Percentiles rank a stretch among this genome's conserved stretches.
These are phyloP conservation scores for Cephaloascus fragrans DNA, from an alignment of 805 yeast species.

Conservation along the genomic window DNA sequence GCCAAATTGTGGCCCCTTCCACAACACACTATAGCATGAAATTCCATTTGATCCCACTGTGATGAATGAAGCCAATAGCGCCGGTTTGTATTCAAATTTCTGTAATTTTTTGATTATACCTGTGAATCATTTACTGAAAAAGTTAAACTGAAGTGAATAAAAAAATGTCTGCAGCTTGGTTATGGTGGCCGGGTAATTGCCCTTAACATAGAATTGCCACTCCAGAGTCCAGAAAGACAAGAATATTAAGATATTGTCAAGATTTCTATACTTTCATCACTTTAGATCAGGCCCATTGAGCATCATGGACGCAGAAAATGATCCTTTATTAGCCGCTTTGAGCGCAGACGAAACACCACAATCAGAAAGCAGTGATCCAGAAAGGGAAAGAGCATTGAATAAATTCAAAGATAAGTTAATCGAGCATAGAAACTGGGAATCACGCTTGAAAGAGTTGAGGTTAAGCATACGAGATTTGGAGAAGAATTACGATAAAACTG, in stretches of 20 bases:
- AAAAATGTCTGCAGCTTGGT: too few species aligned
- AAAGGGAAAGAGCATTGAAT: slow-evolving; percentile 66
- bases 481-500: slow-evolving; percentile 82
- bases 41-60: slow-evolving; percentile 70
- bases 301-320: slow-evolving; percentile 53
- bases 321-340: slow-evolving; percentile 69
- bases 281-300: too few species aligned
- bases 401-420: slow-evolving; percentile 77
- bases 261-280: too few species aligned
- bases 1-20: slow-evolving; percentile 69
- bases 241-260: too few species aligned
- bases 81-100: too few species aligned
- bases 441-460: slow-evolving; percentile 76
- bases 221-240: too few species aligned
- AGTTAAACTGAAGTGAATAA: too few species aligned
- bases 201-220: too few species aligned
- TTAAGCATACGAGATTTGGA: slow-evolving; percentile 77
- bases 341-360: slow-evolving; percentile 19
- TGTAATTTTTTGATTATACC: too few species aligned
- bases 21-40: slow-evolving; percentile 84
- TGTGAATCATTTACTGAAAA: too few species aligned
- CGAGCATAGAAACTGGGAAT: slow-evolving; percentile 94
- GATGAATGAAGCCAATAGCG: too few species aligned
- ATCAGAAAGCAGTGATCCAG: slow-evolving; percentile 37
- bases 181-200: too few species aligned